Percentiles rank a stretch among this genome's conserved stretches.
Evolutionary conservation across 169 alveolate species (phyloP).

Genomic region (Eimeria praecox): DNA sequence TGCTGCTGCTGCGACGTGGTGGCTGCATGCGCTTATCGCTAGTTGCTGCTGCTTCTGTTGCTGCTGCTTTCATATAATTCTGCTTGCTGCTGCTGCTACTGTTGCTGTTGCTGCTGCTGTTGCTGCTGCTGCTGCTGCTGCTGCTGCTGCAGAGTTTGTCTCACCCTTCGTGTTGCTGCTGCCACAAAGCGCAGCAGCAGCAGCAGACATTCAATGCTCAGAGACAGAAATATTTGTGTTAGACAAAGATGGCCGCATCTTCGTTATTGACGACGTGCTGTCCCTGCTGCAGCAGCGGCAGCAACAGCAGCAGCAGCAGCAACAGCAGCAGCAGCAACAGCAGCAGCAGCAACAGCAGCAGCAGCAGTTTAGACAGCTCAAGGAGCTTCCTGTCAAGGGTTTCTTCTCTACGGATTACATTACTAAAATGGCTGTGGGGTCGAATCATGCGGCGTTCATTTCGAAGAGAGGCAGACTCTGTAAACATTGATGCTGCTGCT

Average conservation of each 20-base stretch:
- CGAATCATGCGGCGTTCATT: conserved; percentile 65
- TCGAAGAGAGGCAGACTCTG: conserved; percentile 48
- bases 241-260: conserved; percentile 56
- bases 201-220: conserved; percentile 71
- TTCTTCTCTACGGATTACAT: conserved; percentile 11
- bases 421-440: conserved; percentile 45
- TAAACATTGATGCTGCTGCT: conserved; percentile 18
- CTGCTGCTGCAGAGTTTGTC: conserved; percentile 6
- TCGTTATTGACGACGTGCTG: conserved; percentile 37
- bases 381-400: conserved; percentile 7
- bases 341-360: not conserved
- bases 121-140: conserved; percentile 35
- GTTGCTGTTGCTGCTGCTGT: not conserved
- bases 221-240: conserved; percentile 53
- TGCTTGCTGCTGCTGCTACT: not conserved
- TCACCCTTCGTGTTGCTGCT: conserved; percentile 12
- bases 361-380: not conserved
- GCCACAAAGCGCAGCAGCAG: conserved; percentile 34
- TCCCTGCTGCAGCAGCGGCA: conserved; percentile 35
- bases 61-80: not conserved
- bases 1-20: not conserved
- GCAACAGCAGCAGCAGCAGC: not conserved
- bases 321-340: conserved; percentile 19
- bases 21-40: not conserved
- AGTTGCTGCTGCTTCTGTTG: not conserved